Conservation (phyloP, 768 basidiomycete genomes). For the Podaxis sp. region DNA sequence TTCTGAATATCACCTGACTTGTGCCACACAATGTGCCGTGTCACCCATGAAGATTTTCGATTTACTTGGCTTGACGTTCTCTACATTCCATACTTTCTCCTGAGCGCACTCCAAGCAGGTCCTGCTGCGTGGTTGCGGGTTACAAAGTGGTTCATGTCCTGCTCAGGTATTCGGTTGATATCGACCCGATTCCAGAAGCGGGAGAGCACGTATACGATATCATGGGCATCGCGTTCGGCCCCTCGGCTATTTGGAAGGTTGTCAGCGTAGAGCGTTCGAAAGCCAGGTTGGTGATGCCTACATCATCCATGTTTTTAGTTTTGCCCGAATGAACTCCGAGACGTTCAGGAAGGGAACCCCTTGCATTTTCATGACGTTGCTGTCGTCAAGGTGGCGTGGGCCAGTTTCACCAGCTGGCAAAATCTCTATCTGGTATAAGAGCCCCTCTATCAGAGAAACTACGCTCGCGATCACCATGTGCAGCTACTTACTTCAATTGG, state of each 20-base stretch:
- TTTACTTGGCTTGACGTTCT: neutral
- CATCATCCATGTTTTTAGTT: slow-evolving; percentile 83
- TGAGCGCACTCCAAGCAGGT: slow-evolving; percentile 73
- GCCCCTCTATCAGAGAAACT: slow-evolving; percentile 9
- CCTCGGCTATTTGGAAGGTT: slow-evolving; percentile 50
- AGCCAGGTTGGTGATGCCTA: slow-evolving; percentile 35
- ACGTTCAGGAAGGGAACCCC: slow-evolving; percentile 80
- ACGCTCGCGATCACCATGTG: slow-evolving; percentile 7
- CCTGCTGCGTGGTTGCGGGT: slow-evolving; percentile 56
- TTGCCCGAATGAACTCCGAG: slow-evolving; percentile 84
- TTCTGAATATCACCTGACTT: slow-evolving; percentile 13
- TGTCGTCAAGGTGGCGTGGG: slow-evolving; percentile 67
- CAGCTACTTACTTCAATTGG: slow-evolving; percentile 62
- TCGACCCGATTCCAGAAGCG: slow-evolving; percentile 83
- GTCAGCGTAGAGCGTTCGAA: slow-evolving; percentile 17
- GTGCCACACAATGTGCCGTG: neutral
- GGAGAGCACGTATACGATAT: slow-evolving; percentile 69
- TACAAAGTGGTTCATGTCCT: slow-evolving; percentile 82
- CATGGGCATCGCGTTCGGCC: slow-evolving; percentile 71
- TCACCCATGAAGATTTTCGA: neutral
- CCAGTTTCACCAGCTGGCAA: slow-evolving; percentile 80
- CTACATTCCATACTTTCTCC: slow-evolving; percentile 70
- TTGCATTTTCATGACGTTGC: slow-evolving; percentile 67
- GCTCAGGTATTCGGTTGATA: slow-evolving; percentile 83
- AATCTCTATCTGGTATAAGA: slow-evolving; percentile 67